Evolutionary conservation across 2,329 filamentous ascomycete species (phyloP), one percentile per base, ranked within the genome.

Genomic region (Trichoderma guizhouense): DNA sequence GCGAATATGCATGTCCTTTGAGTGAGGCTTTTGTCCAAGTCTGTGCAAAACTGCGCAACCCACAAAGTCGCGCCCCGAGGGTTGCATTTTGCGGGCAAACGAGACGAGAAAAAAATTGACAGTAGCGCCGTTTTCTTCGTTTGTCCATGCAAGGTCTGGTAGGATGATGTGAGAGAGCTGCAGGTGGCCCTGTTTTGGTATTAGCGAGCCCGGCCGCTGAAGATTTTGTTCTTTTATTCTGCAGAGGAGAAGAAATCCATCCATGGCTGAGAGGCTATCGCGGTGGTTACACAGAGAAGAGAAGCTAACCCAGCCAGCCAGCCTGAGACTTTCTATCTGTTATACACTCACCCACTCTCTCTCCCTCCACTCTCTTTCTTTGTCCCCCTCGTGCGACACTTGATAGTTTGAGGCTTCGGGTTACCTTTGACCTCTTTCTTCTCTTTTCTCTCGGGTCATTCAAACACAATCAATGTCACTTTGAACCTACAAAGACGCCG

Each of bases 21-120:
- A 60, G 21, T 71, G 68, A 64, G 68, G 68, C 68, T 71, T 71
- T 71, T 71, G 58, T 64, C 32, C 55, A 53, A 53, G 43, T 21
- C 36, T 60, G n/a, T 61, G 66, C 55, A 68, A 60, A 57, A 58
- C 30, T 58, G 64, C 64, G 65, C 65, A 51, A 18, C 67, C 67
- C 67, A 61, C 67, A 62, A 58, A 26, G 15, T 55, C 30, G 62
- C 51, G 32, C 28, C 39, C 43, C 51, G 39, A 61, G 39, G 67
- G 57, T 62, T 62, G 67, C 67, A 69, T 69, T 30, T 36, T 12
- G 55, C 43, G 57, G 39, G 39, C 36, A 60, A 43, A 43, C 12
- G 64, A 32, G 53, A 32, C 15, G 5, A 28, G 14, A 30, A 39
- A n/a, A 60, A 61, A 53, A 28, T 36, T 5, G 5, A 51, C 26